A percentile compares a stretch with the other conserved stretches of the same genome.
Conservation (phyloP, 2,329 filamentous ascomycete genomes). For the Arthroderma sp. region DNA sequence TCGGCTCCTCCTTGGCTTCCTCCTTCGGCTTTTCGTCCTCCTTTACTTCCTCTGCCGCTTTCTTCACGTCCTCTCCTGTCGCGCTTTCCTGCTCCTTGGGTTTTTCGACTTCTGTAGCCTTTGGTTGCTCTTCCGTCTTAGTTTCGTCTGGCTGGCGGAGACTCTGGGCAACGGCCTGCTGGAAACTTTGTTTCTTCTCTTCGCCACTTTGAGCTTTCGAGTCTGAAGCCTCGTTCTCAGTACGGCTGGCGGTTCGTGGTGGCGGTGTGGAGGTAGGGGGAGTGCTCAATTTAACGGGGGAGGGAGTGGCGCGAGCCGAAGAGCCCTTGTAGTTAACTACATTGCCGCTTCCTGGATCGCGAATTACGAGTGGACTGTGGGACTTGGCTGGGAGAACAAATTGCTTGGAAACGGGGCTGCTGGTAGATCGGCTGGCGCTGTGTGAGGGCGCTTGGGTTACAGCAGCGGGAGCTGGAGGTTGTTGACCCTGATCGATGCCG, state of each 20-base stretch:
- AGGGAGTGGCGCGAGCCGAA: conserved; percentile 41
- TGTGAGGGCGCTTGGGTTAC: conserved; percentile 17
- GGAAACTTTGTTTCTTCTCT: conserved; percentile 69
- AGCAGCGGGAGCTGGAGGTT: conserved; percentile 31
- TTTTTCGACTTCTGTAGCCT: conserved; percentile 15
- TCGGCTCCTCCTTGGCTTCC: conserved; percentile 30
- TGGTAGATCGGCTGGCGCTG: conserved; percentile 43
- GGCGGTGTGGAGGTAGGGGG: conserved; percentile 70
- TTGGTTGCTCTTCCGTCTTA: conserved; percentile 5
- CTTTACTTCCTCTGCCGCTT: conserved; percentile 16
- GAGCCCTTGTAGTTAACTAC: conserved; percentile 59
- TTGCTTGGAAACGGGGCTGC: conserved; percentile 48
- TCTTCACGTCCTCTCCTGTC: conserved; percentile 11
- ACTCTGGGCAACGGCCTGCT: conserved; percentile 37
- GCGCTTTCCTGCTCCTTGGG: conserved; percentile 16
- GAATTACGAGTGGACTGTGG: conserved; percentile 70
- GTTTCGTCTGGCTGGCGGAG: conserved; percentile 23
- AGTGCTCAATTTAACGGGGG: conserved; percentile 36
- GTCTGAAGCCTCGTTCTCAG: conserved; percentile 50
- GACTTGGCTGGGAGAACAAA: conserved; percentile 52
- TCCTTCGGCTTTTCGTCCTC: conserved; percentile 14
- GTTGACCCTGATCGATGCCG: conserved; percentile 46
- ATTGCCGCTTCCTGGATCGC: conserved; percentile 65
- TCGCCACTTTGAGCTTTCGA: conserved; percentile 64
- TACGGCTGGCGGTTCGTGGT: conserved; percentile 56